Base-by-base conservation (phyloP, 2,329 filamentous ascomycete genomes). In the Paracoccidioides lutzii region DNA sequence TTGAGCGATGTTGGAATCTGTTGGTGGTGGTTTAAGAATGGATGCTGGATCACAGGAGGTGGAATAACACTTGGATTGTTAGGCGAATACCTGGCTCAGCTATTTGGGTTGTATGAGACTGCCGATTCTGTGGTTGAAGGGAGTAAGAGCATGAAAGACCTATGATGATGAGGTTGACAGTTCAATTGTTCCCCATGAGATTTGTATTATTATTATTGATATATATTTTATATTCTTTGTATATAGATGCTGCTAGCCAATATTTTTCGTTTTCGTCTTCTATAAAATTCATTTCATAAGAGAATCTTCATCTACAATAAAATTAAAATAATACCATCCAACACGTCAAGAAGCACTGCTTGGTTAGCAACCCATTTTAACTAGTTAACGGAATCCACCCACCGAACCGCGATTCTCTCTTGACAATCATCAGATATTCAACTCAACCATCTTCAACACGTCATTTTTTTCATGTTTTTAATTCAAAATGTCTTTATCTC, bases 21-120 rank as follows among this genome's bases (percentile, higher is more conserved):
- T 61, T 82, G 80, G 78, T 81, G 78, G 75, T 84, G 81, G 81
- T 84, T 84, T 62, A 78, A 74, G 56, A 78, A 81, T 55, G 81
- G 81, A 30, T 80, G 78, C 42, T 80, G 79, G 74, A 72, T 83
- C 57, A 83, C 81, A 15, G 81, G 81, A 28, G 80, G 81, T 15
- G 78, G 73, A 0, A 81, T 84, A 55, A 73, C 77, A 14, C 55
- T 78, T 37, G 81, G 81, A 3, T 65, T 83, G 59, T 63, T 76
- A 40, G 75, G 74, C 10, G 81, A 84, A 58, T 84, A 83, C 65
- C 58, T 70, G 52, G 62, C 65, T 8, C 65, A 58, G 40, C 3
- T 41, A 3, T 54, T 54, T 49, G 53, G 43, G 30, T 44, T 38
- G n/a, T 55, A 53, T 37, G 48, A 52, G 32, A 43, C 4, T 10